phyloP scores from a whole-genome alignment of 176 grass and related monocot genomes.

The Areca catechu region DNA sequence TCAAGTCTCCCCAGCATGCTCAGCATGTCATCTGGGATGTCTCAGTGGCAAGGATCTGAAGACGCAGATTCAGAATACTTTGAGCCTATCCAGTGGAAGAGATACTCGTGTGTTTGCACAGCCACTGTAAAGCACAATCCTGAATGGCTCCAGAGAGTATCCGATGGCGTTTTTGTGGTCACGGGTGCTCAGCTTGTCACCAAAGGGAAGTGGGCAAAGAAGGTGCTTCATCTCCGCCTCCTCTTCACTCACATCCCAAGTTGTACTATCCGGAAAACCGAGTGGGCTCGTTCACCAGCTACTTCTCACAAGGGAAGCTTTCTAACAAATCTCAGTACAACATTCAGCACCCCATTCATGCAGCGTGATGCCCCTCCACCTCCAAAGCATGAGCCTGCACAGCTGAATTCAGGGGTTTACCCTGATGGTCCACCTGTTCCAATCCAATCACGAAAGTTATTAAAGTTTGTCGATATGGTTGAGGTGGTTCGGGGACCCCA shows the following conservation, averaged over 20 bases:
- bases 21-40: conserved; percentile 26
- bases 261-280: conserved; percentile 55
- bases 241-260: conserved; percentile 66
- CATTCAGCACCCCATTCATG: conserved; percentile 67
- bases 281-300: conserved; percentile 59
- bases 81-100: conserved; percentile 82
- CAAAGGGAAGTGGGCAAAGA: conserved; percentile 81
- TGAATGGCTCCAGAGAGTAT: conserved; percentile 45
- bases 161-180: conserved; percentile 74
- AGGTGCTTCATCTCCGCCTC: conserved; percentile 73
- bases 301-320: conserved; percentile 88
- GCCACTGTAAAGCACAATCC: conserved; percentile 48
- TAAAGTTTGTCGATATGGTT: conserved; percentile 85
- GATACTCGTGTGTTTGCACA: conserved; percentile 69
- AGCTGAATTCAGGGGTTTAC: conserved; percentile 86
- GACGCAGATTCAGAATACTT: conserved; percentile 57
- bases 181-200: conserved; percentile 79
- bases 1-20: conserved; percentile 91
- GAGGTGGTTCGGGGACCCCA: conserved; percentile 79
- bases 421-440: conserved; percentile 83
- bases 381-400: conserved; percentile 60
- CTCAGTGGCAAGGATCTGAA: conserved; percentile 71
- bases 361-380: conserved; percentile 21
- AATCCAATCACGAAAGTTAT: conserved; percentile 70
- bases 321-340: conserved; percentile 76